Evolutionary conservation across 148 eudicot species (phyloP).

Genomic region (Arctostaphylos glauca): DNA sequence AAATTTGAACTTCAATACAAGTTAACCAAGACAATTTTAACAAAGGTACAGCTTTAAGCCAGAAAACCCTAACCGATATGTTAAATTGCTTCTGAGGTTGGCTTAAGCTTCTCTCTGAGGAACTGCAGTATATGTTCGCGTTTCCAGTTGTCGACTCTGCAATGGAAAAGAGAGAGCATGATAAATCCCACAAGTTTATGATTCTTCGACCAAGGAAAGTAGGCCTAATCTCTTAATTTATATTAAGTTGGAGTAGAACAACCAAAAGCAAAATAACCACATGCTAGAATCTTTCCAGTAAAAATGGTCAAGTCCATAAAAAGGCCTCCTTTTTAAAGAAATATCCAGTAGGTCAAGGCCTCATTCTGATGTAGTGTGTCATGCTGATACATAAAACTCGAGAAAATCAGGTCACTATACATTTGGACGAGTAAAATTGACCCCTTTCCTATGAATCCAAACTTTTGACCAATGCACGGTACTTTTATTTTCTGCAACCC

Average conservation of each 20-base stretch:
- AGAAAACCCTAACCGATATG: background rate
- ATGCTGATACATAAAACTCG: background rate
- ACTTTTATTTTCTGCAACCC: background rate
- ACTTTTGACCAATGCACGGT: background rate
- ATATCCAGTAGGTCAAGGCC: background rate
- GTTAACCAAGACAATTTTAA: background rate
- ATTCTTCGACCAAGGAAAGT: background rate
- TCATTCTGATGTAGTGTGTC: background rate
- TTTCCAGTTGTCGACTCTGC: slow-evolving; percentile 94
- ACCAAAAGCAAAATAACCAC: background rate
- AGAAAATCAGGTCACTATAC: background rate
- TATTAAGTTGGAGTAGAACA: background rate
- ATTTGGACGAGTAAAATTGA: background rate
- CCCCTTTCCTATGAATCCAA: background rate
- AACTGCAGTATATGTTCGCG: slow-evolving; percentile 84
- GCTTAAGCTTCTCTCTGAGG: slow-evolving; percentile 65
- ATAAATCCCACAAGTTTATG: background rate
- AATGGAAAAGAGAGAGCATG: background rate
- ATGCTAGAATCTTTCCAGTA: too few species aligned
- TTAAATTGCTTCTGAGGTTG: slow-evolving; percentile 37
- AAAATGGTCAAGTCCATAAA: background rate
- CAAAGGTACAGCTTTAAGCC: background rate
- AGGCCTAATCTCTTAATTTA: background rate
- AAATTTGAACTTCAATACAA: background rate
- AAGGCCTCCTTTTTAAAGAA: background rate